A percentile compares a stretch with the other conserved stretches of the same genome.
phyloP scores from a whole-genome alignment of 371 early-diverging fungal species.

The Parasitella parasitica region DNA sequence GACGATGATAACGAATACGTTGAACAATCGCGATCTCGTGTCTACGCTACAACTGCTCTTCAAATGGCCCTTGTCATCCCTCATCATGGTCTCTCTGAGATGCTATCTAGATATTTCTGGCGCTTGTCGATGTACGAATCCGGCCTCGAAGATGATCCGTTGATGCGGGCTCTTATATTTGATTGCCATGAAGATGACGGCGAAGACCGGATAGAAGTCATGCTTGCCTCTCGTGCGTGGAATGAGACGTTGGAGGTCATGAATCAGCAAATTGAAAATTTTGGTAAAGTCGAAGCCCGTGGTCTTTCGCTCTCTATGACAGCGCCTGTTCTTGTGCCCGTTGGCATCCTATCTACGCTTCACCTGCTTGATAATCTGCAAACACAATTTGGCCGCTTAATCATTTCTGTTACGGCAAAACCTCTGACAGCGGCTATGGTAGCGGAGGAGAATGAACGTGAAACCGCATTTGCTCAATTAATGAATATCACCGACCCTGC shows the following conservation, averaged over 20 bases:
- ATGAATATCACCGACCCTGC: conserved; percentile 22
- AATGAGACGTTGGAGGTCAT: conserved; percentile 35
- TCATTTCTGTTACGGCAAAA: conserved; percentile 31
- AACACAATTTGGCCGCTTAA: conserved; percentile 35
- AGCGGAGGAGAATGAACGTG: conserved; percentile 18
- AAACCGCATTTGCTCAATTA: conserved; percentile 32
- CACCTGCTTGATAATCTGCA: conserved; percentile 40
- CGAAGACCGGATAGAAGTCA: conserved; percentile 31
- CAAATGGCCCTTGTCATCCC: conserved; percentile 37
- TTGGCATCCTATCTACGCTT: conserved; percentile 30
- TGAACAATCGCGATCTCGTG: conserved; percentile 30
- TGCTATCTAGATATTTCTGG: conserved; percentile 36
- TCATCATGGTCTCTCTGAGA: conserved; percentile 19
- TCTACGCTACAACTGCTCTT: conserved; percentile 42
- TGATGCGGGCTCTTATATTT: conserved; percentile 31
- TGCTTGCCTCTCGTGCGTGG: conserved; percentile 42
- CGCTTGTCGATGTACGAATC: conserved; percentile 39
- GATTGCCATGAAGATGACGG: conserved; percentile 39
- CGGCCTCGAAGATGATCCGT: conserved; percentile 29
- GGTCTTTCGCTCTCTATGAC: conserved; percentile 32
- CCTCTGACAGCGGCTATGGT: conserved; percentile 10
- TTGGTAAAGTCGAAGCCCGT: conserved; percentile 8
- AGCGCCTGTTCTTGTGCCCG: conserved; percentile 30
- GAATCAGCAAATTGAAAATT: conserved; percentile 25
- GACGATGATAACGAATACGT: conserved; percentile 31